phyloP scores from a whole-genome alignment of 768 basidiomycete genomes.

The Stropharia rugosoannulata region DNA sequence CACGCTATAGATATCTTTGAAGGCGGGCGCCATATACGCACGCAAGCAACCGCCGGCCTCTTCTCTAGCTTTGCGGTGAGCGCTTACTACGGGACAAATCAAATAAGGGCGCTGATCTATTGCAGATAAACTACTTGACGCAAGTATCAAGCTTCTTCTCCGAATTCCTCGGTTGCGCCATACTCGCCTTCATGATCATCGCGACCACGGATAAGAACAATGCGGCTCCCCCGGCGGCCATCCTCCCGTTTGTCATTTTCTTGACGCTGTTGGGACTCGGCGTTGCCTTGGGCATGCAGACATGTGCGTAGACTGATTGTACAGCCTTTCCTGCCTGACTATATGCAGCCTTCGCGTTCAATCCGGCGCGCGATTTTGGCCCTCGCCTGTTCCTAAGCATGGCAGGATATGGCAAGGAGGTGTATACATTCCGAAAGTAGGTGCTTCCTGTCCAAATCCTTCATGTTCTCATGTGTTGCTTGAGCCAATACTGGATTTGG shows the following conservation, averaged over 20 bases:
- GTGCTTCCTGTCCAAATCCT: slow-evolving; percentile 7
- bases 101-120: not conserved
- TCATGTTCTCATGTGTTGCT: too few relatives aligned
- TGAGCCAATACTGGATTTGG: slow-evolving; percentile 75
- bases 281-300: slow-evolving; percentile 59
- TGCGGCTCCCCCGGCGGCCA: slow-evolving; percentile 40
- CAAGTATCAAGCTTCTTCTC: slow-evolving; percentile 40
- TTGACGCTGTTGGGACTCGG: slow-evolving; percentile 58
- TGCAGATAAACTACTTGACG: slow-evolving; percentile 33
- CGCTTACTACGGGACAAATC: not conserved
- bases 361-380: slow-evolving; percentile 73
- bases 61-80: slow-evolving; percentile 62
- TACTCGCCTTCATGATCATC: slow-evolving; percentile 56
- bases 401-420: slow-evolving; percentile 63
- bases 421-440: slow-evolving; percentile 43
- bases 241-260: slow-evolving; percentile 57
- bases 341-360: slow-evolving; percentile 52
- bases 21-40: slow-evolving; percentile 51
- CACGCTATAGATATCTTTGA: slow-evolving; percentile 68
- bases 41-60: slow-evolving; percentile 52
- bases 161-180: slow-evolving; percentile 56
- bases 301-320: slow-evolving; percentile 27
- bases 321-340: not conserved
- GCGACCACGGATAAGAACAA: slow-evolving; percentile 55
- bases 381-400: slow-evolving; percentile 67